Base-by-base conservation (phyloP, 192 early-diverging fungal species). In the Mortierella antarctica region DNA sequence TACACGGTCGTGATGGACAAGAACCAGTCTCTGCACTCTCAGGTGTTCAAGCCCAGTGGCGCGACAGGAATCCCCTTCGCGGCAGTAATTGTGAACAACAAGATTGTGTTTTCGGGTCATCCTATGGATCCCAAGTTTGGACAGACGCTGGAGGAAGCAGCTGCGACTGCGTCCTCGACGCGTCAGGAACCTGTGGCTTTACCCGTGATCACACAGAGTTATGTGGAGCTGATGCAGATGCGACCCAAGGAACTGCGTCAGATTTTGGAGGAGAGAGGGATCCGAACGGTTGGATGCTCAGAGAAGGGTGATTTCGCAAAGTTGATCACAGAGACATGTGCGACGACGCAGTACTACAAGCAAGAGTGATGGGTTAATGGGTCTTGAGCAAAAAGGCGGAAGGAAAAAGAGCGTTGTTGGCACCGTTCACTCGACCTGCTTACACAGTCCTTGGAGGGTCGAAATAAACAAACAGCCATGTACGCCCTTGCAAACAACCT, bases 1-100 rank as follows among this genome's bases (percentile, higher is more conserved):
- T 88, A 90, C 69, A 75, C 82, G 0, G 87, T 90, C 13, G 89
- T 86, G 11, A 67, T 90, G 23, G 89, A 90, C 62, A 69, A 67
- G 50, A 69, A 83, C 10, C 65, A 61, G 12, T 67, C 76, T 1
- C 64, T 80, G 60, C 18, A 67, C 47, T 67, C 77, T 14, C 80
- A 75, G 65, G 70, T 90, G 41, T 83, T 87, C 57, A 71, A 53
- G 40, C 67, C 87, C 11, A 81, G 73, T 40, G 84, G 80, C 6
- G 84, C 87, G 11, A 79, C 74, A 65, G 87, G 88, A 45, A 90
- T 90, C 45, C 88, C 88, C 4, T 82, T 83, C 56, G 85, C 84
- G 11, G 83, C 88, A 41, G 62, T 88, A 40, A 70, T 86, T 31
- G 84, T 78, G 11, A 72, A 83, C 53, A 87, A 87, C 53, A 75